phyloP scores from a whole-genome alignment of 164 flowering plant species.

The Dillenia turbinata region DNA sequence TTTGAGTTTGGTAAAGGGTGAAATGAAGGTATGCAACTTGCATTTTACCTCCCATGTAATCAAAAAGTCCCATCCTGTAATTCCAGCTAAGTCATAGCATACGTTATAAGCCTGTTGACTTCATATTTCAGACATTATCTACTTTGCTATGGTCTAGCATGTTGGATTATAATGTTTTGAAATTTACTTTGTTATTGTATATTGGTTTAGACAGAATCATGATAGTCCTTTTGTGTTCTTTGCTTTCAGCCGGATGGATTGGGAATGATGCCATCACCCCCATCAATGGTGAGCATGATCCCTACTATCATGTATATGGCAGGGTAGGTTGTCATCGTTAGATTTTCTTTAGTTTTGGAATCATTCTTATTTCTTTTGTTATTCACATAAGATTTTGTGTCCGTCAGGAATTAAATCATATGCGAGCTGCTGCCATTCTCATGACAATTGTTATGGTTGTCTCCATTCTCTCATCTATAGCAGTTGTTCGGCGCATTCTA shows the following conservation, averaged over 20 bases:
- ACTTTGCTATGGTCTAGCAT: no score
- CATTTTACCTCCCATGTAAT: no score
- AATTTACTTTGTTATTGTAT: constrained; percentile 1
- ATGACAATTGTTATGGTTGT: constrained; percentile 74
- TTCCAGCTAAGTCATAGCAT: no score
- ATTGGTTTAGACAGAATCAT: constrained; percentile 5
- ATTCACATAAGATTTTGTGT: not conserved
- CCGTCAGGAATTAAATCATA: constrained; percentile 76
- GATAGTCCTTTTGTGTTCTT: not conserved
- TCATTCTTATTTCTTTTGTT: constrained; percentile 1
- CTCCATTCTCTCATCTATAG: constrained; percentile 78
- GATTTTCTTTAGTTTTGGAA: constrained; percentile 2
- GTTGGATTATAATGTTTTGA: not conserved
- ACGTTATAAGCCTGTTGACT: no score
- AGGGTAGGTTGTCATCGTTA: constrained; percentile 55
- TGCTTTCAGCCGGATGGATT: constrained; percentile 88
- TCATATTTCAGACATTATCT: no score
- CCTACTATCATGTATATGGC: constrained; percentile 61
- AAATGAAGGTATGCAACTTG: no score
- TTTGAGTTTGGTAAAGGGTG: no score
- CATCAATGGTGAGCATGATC: constrained; percentile 88
- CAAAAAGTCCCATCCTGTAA: no score
- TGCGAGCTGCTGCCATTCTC: constrained; percentile 65
- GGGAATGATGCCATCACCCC: constrained; percentile 85
- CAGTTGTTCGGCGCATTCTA: constrained; percentile 84